Conservation (phyloP, 2,329 filamentous ascomycete genomes). For the Pyricularia grisea region DNA sequence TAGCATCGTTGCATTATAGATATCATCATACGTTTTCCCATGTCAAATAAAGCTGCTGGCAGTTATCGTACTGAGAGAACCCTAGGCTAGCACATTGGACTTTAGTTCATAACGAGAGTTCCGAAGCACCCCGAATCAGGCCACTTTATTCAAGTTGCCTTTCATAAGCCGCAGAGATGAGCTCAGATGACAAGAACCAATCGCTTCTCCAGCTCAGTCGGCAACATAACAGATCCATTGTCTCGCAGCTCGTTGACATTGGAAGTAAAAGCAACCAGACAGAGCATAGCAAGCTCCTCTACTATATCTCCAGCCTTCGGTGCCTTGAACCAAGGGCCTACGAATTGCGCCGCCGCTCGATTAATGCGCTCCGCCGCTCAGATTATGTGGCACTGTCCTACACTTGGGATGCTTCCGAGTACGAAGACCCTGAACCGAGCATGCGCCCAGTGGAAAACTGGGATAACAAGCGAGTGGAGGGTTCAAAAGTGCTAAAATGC, state of each 20-base stretch:
- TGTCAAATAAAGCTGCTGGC: too few relatives aligned
- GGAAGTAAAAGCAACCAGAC: constrained; percentile 9
- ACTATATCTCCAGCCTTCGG: constrained; percentile 6
- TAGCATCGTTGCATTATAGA: too few relatives aligned
- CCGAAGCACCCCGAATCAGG: too few relatives aligned
- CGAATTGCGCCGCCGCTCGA: constrained; percentile 6
- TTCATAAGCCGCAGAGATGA: too few relatives aligned
- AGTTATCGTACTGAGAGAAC: too few relatives aligned
- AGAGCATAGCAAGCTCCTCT: constrained; percentile 7
- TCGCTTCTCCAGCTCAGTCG: constrained; percentile 8
- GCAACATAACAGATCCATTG: constrained; percentile 7
- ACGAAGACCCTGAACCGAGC: constrained; percentile 9
- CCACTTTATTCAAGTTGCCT: too few relatives aligned
- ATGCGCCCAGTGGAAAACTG: constrained; percentile 9
- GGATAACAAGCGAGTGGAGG: constrained; percentile 5
- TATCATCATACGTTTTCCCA: too few relatives aligned
- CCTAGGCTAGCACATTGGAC: too few relatives aligned
- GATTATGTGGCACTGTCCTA: constrained; percentile 15
- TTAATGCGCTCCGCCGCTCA: constrained; percentile 6
- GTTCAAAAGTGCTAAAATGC: constrained; percentile 15
- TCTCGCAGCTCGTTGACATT: constrained; percentile 12
- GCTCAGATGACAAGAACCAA: constrained; percentile 9
- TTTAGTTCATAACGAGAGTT: too few relatives aligned
- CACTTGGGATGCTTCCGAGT: constrained; percentile 13
- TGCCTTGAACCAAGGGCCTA: constrained; percentile 6